Conservation (phyloP, 2,329 filamentous ascomycete genomes). For the Periconia sp. region DNA sequence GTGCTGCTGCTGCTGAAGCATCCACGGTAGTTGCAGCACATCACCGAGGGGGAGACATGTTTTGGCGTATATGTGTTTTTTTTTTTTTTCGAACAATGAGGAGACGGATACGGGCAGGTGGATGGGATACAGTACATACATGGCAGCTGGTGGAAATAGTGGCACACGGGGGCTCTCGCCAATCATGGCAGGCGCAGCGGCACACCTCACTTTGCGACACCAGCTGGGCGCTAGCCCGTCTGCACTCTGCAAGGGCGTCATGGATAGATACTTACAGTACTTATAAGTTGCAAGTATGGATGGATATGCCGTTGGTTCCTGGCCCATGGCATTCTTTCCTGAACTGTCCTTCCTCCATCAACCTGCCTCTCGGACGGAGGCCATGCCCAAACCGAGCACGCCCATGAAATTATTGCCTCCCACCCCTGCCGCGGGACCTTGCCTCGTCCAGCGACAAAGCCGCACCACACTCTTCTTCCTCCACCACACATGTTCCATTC, state of each 20-base stretch:
- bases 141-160: constrained; percentile 4
- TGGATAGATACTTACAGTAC: too few species aligned
- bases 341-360: not conserved
- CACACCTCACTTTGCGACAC: constrained; percentile 15
- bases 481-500: too few species aligned
- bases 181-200: constrained; percentile 22
- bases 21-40: not conserved
- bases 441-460: not conserved
- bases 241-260: constrained; percentile 30
- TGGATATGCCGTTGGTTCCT: not conserved
- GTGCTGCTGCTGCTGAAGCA: not conserved
- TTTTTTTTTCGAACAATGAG: not conserved
- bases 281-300: too few species aligned
- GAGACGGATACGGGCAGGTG: not conserved
- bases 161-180: constrained; percentile 6
- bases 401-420: not conserved
- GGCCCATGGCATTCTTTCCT: not conserved
- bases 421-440: not conserved
- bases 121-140: not conserved
- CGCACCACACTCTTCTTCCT: not conserved
- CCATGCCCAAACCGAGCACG: not conserved
- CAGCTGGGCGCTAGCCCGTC: constrained; percentile 6
- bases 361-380: not conserved
- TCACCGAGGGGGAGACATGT: too few species aligned
- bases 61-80: not conserved